Percentiles rank a stretch among this genome's conserved stretches.
phyloP scores from a whole-genome alignment of 1,284 basidiomycete species.

The Omphalotus olearius region DNA sequence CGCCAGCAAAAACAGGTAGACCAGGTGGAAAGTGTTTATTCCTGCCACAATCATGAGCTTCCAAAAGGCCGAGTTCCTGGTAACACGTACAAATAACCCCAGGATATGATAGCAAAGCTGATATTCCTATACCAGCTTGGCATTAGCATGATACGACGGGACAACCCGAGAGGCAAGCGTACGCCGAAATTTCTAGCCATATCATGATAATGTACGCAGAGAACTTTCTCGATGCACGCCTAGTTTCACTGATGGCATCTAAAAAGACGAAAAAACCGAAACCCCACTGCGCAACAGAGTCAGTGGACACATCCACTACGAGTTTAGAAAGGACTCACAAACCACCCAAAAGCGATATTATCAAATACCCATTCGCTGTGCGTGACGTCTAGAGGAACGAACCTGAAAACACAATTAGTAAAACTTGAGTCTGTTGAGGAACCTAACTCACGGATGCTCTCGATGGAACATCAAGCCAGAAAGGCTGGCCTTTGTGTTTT shows the following conservation, averaged over 20 bases:
- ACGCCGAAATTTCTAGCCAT: constrained; percentile 3
- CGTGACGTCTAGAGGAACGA: not conserved
- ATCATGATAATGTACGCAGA: constrained; percentile 3
- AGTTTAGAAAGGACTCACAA: not conserved
- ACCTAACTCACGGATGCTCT: constrained; percentile 1
- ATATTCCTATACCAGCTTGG: not conserved
- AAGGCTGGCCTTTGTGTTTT: no score
- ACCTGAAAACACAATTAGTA: not conserved
- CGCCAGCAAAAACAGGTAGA: not conserved
- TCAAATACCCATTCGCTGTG: not conserved
- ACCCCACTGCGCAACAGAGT: not conserved
- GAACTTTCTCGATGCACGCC: not conserved
- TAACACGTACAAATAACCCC: not conserved
- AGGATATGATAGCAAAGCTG: constrained; percentile 1
- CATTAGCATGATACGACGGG: no score
- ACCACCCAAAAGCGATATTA: not conserved
- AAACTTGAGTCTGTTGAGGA: no score
- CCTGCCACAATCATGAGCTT: not conserved
- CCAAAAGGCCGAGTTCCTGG: no score
- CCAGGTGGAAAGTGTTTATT: not conserved
- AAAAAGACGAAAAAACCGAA: not conserved
- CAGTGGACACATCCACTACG: not conserved
- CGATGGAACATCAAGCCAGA: not conserved
- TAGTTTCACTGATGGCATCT: not conserved
- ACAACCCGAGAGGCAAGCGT: not conserved